Evolutionary conservation across 2,329 filamentous ascomycete species (phyloP).

Genomic region (Neonectria punicea): DNA sequence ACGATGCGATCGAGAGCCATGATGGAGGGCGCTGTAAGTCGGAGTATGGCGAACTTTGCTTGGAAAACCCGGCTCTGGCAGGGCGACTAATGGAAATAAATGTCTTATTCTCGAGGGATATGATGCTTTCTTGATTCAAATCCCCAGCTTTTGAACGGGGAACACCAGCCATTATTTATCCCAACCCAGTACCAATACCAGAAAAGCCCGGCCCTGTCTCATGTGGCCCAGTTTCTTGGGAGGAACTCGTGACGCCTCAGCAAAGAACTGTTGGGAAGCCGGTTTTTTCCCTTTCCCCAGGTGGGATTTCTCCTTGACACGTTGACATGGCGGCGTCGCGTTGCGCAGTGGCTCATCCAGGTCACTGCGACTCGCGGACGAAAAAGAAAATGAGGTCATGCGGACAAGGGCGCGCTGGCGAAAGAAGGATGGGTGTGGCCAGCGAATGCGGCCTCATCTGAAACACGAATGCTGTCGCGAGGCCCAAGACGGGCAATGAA

Average conservation of each 20-base stretch:
- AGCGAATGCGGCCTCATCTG: slow-evolving; percentile 25
- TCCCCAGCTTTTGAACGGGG: background rate
- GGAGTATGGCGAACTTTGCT: background rate
- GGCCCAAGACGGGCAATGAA: slow-evolving; percentile 16
- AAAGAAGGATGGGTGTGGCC: slow-evolving; percentile 25
- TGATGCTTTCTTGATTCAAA: slow-evolving; percentile 5
- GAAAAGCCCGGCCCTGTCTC: slow-evolving; percentile 11
- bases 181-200: slow-evolving; percentile 1
- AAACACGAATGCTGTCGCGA: slow-evolving; percentile 39
- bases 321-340: slow-evolving; percentile 4
- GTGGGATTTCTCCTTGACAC: slow-evolving; percentile 5
- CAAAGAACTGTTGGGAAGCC: slow-evolving; percentile 27
- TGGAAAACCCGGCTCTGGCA: background rate
- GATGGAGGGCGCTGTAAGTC: slow-evolving; percentile 17
- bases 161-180: slow-evolving; percentile 36
- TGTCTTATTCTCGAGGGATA: background rate
- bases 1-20: slow-evolving; percentile 56
- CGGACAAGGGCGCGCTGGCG: slow-evolving; percentile 27
- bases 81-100: background rate
- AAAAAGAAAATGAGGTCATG: slow-evolving; percentile 40
- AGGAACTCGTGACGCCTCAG: slow-evolving; percentile 28
- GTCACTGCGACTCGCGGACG: slow-evolving; percentile 10
- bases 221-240: slow-evolving; percentile 14
- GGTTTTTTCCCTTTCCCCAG: slow-evolving; percentile 24
- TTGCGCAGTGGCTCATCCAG: slow-evolving; percentile 11